These are phyloP conservation scores for Ganoderma lingzhi DNA, from an alignment of 1,284 basidiomycete species.

Conservation along the genomic window DNA sequence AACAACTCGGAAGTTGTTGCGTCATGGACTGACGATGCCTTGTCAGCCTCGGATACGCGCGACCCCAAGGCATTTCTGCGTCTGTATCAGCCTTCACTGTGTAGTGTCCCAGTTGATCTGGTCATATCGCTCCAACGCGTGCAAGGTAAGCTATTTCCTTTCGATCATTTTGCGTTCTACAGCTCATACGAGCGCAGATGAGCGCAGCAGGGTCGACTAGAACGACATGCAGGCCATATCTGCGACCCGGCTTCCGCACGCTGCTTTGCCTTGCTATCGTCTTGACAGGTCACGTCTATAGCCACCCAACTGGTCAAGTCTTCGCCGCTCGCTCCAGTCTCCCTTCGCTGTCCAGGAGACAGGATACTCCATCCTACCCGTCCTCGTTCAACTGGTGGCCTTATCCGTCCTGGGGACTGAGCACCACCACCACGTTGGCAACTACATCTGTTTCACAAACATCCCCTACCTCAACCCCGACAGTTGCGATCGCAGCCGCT, in stretches of 20 bases:
- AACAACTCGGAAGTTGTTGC: neutral
- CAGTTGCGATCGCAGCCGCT: neutral
- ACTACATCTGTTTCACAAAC: neutral
- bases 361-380: constrained; percentile 19
- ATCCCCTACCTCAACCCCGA: neutral
- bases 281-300: constrained; percentile 1
- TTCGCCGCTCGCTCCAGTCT: neutral
- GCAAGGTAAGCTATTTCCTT: neutral
- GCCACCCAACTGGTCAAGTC: constrained; percentile 9
- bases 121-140: neutral
- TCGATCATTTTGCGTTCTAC: neutral
- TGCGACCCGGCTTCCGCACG: neutral
- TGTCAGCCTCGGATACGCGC: neutral
- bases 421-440: neutral
- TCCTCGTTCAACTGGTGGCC: constrained; percentile 38
- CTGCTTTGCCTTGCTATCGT: constrained; percentile 4
- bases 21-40: neutral
- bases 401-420: constrained; percentile 29
- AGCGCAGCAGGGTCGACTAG: neutral
- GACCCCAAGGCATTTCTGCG: neutral
- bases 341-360: constrained; percentile 10
- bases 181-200: neutral
- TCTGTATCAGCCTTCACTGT: neutral
- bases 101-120: neutral
- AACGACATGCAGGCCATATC: constrained; percentile 7